These are phyloP conservation scores for Nannizziopsis barbatae DNA, from an alignment of 2,329 filamentous ascomycete species.

Conservation along the genomic window DNA sequence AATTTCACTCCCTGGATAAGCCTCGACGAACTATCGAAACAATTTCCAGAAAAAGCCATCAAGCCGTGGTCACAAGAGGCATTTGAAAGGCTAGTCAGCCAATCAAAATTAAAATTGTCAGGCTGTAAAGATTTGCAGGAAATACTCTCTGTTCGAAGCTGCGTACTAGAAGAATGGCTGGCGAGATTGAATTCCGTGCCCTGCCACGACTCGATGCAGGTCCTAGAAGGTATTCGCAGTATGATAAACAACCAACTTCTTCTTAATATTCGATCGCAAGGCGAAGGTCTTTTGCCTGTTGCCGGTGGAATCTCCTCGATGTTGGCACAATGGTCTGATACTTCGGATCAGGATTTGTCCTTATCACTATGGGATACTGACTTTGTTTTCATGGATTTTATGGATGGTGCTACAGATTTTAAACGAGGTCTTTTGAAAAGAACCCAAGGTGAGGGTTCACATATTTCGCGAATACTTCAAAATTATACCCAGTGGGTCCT, in stretches of 20 bases:
- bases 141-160: conserved; percentile 58
- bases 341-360: conserved; percentile 21
- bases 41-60: conserved; percentile 50
- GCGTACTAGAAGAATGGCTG: conserved; percentile 65
- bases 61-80: conserved; percentile 53
- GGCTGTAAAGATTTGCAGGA: conserved; percentile 54
- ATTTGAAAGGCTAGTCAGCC: conserved; percentile 49
- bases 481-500: conserved; percentile 62
- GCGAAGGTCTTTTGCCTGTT: conserved; percentile 53
- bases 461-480: conserved; percentile 50
- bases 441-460: conserved; percentile 59
- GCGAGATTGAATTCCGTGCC: conserved; percentile 52
- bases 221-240: conserved; percentile 57
- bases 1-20: conserved; percentile 81
- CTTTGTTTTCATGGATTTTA: conserved; percentile 54
- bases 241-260: conserved; percentile 59
- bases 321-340: conserved; percentile 48
- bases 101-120: conserved; percentile 50
- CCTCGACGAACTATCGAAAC: conserved; percentile 60
- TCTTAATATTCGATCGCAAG: conserved; percentile 51
- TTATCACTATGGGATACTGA: conserved; percentile 57
- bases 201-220: conserved; percentile 42
- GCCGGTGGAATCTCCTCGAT: conserved; percentile 53
- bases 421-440: conserved; percentile 58
- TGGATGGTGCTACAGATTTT: conserved; percentile 55